Conservation (phyloP, 495 filamentous ascomycete species). For the Darksidea phi region DNA sequence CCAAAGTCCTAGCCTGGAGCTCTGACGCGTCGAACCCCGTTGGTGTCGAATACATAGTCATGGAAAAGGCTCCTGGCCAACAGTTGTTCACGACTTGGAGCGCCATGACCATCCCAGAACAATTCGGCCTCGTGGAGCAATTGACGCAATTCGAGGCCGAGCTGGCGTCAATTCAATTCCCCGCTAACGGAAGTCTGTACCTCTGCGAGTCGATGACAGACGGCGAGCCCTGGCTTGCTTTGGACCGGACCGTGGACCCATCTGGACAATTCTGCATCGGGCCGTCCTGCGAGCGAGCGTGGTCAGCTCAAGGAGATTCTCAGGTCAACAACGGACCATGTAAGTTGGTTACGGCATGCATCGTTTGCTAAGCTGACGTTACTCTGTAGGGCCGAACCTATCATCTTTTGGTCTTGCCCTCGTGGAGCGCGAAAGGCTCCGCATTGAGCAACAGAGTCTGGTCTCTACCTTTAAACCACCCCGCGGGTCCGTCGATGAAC, state of each 20-base stretch:
- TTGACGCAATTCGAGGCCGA: constrained; percentile 40
- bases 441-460: background rate
- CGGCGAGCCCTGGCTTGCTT: constrained; percentile 22
- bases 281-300: constrained; percentile 5
- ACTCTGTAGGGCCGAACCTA: background rate
- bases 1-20: constrained; percentile 41
- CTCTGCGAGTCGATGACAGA: constrained; percentile 35
- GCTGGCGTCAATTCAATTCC: constrained; percentile 37
- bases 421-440: background rate
- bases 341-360: background rate
- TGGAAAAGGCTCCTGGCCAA: constrained; percentile 45
- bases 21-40: constrained; percentile 26
- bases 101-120: constrained; percentile 35
- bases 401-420: constrained; percentile 9
- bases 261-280: constrained; percentile 5
- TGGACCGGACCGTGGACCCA: constrained; percentile 1
- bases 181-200: constrained; percentile 44
- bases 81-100: constrained; percentile 42
- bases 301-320: background rate
- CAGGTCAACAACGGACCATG: constrained; percentile 3
- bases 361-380: constrained; percentile 1
- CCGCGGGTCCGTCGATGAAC: constrained; percentile 4
- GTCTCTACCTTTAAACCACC: background rate
- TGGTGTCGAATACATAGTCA: constrained; percentile 44
- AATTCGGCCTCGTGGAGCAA: constrained; percentile 40